Evolutionary conservation across 2,329 filamentous ascomycete genomes (phyloP), one percentile per base, ranked within the genome.

Genomic region (Incumbomyces delicatus): DNA sequence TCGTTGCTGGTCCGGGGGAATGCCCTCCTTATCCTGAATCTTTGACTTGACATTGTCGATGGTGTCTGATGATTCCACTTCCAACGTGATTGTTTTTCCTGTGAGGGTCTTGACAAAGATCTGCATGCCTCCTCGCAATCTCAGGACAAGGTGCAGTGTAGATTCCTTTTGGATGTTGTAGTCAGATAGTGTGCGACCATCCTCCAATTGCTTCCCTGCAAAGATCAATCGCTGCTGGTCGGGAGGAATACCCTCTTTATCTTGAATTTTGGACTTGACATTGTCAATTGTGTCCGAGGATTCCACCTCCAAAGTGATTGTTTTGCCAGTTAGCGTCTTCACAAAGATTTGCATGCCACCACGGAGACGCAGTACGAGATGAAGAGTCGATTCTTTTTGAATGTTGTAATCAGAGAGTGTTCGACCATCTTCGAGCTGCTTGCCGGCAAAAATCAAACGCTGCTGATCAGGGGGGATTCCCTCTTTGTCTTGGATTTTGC

Each of bases 111-210:
- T 77, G 61, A 78, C 75, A 70, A 78, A 71, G 63, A 71, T 70
- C 63, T 71, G 69, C 69, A 71, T 71, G 55, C 90, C 92, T 80
- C 92, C 92, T 81, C 90, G 92, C 54, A 98, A 88, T 70, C 92
- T 87, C 64, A 98, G 84, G 64, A 98, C 92, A 63, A 96, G 78
- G 77, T 98, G 92, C 60, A 98, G 88, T 64, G 92, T 98, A 62
- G 83, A 89, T 83, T 96, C 90, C 85, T 98, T 98, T 83, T 98
- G 92, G 80, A 98, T 96, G 84, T 96, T 98, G 87, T 98, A 98
- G 78, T 98, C 92, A 68, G 85, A 92, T 60, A 98, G 87, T 64
- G 92, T 96, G 67, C 92, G 90, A 72, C 92, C 92, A 68, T 98
- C 92, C 78, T 96, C 92, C 68, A 98, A 89, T 80, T 98, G 92